Conservation (phyloP, 2,329 filamentous ascomycete species). For the Epichloe sibirici region DNA sequence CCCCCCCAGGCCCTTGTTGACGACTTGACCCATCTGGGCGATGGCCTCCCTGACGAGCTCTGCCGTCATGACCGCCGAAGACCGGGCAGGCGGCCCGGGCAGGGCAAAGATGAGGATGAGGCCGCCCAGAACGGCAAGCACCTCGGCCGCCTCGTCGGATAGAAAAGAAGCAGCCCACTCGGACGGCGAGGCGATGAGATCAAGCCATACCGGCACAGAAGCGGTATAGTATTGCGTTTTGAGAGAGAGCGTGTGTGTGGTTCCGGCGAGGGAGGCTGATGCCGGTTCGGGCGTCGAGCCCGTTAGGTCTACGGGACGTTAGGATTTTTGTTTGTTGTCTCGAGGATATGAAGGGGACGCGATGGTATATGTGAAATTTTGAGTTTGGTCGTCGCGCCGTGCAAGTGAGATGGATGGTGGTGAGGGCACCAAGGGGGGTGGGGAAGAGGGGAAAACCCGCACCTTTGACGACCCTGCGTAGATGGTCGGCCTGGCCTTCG, state of each 20-base stretch:
- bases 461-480: slow-evolving; percentile 44
- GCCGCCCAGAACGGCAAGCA: slow-evolving; percentile 47
- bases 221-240: slow-evolving; percentile 50
- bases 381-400: no score
- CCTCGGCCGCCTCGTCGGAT: slow-evolving; percentile 47
- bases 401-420: background rate
- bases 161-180: slow-evolving; percentile 50
- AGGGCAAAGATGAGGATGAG: slow-evolving; percentile 33
- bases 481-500: slow-evolving; percentile 30
- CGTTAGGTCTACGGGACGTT: slow-evolving; percentile 35
- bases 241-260: slow-evolving; percentile 42
- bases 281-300: slow-evolving; percentile 29
- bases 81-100: slow-evolving; percentile 7
- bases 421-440: background rate
- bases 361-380: no score
- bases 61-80: slow-evolving; percentile 9
- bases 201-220: slow-evolving; percentile 54
- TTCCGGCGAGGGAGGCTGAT: slow-evolving; percentile 40
- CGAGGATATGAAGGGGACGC: background rate
- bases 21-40: slow-evolving; percentile 39
- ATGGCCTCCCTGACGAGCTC: slow-evolving; percentile 28
- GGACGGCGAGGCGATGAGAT: slow-evolving; percentile 37
- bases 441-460: background rate
- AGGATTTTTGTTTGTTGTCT: background rate
- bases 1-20: slow-evolving; percentile 44